Base-by-base conservation (phyloP, 306 rosid genomes). In the Cucurbita moschata region DNA sequence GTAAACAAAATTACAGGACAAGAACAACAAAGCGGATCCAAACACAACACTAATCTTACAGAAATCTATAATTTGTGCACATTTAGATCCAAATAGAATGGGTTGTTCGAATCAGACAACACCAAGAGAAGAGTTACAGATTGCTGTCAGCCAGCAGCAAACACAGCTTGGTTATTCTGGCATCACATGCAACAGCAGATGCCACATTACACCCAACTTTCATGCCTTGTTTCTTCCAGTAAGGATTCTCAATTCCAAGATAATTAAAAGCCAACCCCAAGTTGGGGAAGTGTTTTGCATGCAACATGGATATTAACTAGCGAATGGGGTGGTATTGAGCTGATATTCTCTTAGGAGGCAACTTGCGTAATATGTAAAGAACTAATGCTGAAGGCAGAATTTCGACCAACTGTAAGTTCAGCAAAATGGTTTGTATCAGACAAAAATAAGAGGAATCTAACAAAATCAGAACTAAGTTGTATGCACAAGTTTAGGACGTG, bases 301-400 rank as follows among this genome's bases (percentile, higher is more conserved):
- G 23, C 2, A 52, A 53, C 8, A 43, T 44, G 72, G 19, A 67
- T 3, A 46, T 19, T 21, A 12, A 23, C 82, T 82, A 94, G 53
- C 85, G 86, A 72, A 94, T 89, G 50, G 97, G 82, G 71, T 94
- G 97, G 79, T 94, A 85, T 72, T 88, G 97, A 10, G 92, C 96
- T 42, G 99, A 94, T 83, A 91, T 81, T 79, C 99, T 87, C 90
- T 83, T 94, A 10, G 96, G 97, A 11, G 99, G 99, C 84, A 94
- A 82, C 82, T 87, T 87, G 73, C 99, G 95, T 77, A 94, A 79
- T 81, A 94, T 91, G 84, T 78, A 94, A 60, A 94, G 96, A 50
- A 94, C 97, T 39, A 94, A 83, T 35, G 96, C 97, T 30, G 99
- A 94, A 80, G 99, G 99, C 56, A 94, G 83, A 74, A 94, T 72